Conservation (phyloP, 768 basidiomycete genomes). For the Leucocoprinus leucothites region DNA sequence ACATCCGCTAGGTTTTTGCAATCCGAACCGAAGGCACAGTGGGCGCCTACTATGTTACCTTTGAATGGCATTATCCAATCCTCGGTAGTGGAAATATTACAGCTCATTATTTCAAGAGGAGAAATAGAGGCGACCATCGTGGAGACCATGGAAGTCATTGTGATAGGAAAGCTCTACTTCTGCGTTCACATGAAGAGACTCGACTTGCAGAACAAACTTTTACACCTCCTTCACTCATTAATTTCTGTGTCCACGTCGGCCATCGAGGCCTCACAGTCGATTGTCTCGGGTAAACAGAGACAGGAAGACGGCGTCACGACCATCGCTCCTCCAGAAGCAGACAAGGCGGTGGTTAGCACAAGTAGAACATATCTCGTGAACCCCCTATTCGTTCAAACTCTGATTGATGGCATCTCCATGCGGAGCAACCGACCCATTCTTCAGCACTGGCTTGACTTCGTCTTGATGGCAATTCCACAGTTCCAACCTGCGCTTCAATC, state of each 20-base stretch:
- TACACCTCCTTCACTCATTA: constrained; percentile 86
- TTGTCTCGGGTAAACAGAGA: constrained; percentile 18
- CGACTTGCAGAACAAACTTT: constrained; percentile 89
- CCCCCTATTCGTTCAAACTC: constrained; percentile 70
- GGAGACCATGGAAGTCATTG: constrained; percentile 62
- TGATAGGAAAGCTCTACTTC: constrained; percentile 74
- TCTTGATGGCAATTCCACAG: constrained; percentile 86
- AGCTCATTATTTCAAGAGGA: constrained; percentile 77
- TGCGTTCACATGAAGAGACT: constrained; percentile 67
- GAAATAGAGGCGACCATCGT: constrained; percentile 64
- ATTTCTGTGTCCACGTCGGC: constrained; percentile 59
- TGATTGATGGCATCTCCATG: constrained; percentile 76
- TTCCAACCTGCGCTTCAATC: constrained; percentile 70
- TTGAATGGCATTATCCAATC: constrained; percentile 69
- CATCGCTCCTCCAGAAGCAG: constrained; percentile 25
- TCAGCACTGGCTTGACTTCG: constrained; percentile 97
- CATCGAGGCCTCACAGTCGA: constrained; percentile 27
- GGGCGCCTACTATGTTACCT: constrained; percentile 50
- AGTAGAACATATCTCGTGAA: constrained; percentile 49
- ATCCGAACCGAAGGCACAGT: constrained; percentile 63
- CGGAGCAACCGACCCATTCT: constrained; percentile 73
- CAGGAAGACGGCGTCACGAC: constrained; percentile 30
- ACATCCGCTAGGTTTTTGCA: constrained; percentile 57
- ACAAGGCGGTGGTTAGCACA: constrained; percentile 27
- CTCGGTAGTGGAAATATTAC: constrained; percentile 75